Percentiles rank a stretch among this genome's conserved stretches.
Conservation (phyloP, 2,329 filamentous ascomycete genomes). For the Aspergillus uvarum region DNA sequence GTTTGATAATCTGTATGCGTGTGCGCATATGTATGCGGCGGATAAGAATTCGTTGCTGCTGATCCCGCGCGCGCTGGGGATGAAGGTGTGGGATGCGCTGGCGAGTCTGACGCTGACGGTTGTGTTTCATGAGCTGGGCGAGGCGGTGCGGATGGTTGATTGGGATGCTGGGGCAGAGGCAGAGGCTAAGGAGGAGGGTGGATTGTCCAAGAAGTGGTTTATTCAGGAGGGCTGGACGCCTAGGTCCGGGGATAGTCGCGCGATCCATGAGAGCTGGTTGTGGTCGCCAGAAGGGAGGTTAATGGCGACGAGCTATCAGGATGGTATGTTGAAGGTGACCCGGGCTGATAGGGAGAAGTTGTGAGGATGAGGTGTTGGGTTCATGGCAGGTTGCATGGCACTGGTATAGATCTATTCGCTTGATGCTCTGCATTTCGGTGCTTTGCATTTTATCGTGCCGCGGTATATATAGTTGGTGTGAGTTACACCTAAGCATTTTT, state of each 20-base stretch:
- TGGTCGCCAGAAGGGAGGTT: slow-evolving; percentile 47
- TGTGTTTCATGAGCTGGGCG: slow-evolving; percentile 46
- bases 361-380: slow-evolving; percentile 6
- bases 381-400: no score
- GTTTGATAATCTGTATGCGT: slow-evolving; percentile 56
- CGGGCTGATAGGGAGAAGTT: slow-evolving; percentile 22
- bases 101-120: slow-evolving; percentile 51
- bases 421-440: no score
- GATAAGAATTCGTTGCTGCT: slow-evolving; percentile 57
- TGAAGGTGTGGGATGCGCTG: slow-evolving; percentile 44
- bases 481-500: no score
- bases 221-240: slow-evolving; percentile 51
- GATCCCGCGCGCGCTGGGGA: slow-evolving; percentile 51
- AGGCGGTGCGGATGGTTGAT: slow-evolving; percentile 45
- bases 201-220: slow-evolving; percentile 45
- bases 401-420: no score
- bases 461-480: no score
- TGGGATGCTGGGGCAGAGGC: slow-evolving; percentile 23
- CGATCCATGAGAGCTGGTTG: slow-evolving; percentile 48
- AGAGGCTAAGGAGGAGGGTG: slow-evolving; percentile 13
- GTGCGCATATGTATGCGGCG: slow-evolving; percentile 58
- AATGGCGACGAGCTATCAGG: slow-evolving; percentile 51
- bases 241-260: slow-evolving; percentile 47
- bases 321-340: slow-evolving; percentile 47
- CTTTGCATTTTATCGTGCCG: no score